These are phyloP conservation scores for Alternaria brassicae DNA, from an alignment of 2,329 filamentous ascomycete species.

Conservation along the genomic window DNA sequence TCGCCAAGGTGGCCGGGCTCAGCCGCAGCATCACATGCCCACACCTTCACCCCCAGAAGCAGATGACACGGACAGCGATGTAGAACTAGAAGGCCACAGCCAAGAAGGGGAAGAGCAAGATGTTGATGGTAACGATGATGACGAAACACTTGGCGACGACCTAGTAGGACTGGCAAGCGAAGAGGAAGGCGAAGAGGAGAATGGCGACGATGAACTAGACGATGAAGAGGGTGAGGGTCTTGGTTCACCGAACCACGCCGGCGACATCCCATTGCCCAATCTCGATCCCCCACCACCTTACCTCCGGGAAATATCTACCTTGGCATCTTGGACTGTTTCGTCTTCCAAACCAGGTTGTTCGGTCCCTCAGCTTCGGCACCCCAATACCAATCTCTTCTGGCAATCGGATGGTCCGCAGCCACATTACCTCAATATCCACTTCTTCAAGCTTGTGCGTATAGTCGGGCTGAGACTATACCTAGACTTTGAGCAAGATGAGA, in stretches of 20 bases:
- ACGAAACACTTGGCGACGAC: slow-evolving; percentile 33
- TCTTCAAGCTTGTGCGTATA: slow-evolving; percentile 82
- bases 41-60: slow-evolving; percentile 24
- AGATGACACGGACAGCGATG: slow-evolving; percentile 40
- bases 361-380: slow-evolving; percentile 75
- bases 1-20: slow-evolving; percentile 18
- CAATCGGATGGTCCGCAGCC: slow-evolving; percentile 87
- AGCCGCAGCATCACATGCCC: slow-evolving; percentile 24
- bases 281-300: slow-evolving; percentile 51
- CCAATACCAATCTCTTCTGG: slow-evolving; percentile 78
- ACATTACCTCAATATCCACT: slow-evolving; percentile 83
- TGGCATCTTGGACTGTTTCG: slow-evolving; percentile 83
- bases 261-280: slow-evolving; percentile 21
- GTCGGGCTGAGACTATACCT: slow-evolving; percentile 82
- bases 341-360: slow-evolving; percentile 82
- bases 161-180: slow-evolving; percentile 32
- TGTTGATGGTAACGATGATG: slow-evolving; percentile 4
- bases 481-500: slow-evolving; percentile 92
- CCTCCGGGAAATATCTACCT: slow-evolving; percentile 83
- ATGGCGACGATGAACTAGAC: slow-evolving; percentile 59
- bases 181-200: slow-evolving; percentile 50
- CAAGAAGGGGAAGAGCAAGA: slow-evolving; percentile 24
- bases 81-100: slow-evolving; percentile 19
- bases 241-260: slow-evolving; percentile 26
- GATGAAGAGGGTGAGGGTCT: slow-evolving; percentile 23